A percentile compares a stretch with the other conserved stretches of the same genome.
Evolutionary conservation across 163 green algal species (phyloP).

Genomic region (Coccomyxa subellipsoidea): DNA sequence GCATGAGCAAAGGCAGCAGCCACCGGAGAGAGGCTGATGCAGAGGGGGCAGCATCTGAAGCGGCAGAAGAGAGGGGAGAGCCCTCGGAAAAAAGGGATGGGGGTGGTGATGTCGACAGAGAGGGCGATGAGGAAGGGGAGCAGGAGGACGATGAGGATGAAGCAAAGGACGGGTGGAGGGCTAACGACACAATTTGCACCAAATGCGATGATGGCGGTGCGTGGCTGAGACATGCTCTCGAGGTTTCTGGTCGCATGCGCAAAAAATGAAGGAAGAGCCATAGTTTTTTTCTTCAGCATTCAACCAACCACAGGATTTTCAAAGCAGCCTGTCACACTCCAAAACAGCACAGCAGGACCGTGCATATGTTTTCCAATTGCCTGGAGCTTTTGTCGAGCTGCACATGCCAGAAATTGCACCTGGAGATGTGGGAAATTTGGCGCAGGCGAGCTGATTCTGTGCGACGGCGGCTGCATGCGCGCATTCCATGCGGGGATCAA

Average conservation of each 20-base stretch:
- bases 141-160: neutral
- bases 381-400: no score
- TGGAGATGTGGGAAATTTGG: no score
- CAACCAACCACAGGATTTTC: no score
- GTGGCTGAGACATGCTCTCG: neutral
- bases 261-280: neutral
- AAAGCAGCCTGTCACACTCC: no score
- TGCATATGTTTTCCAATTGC: no score
- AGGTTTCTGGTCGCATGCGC: neutral
- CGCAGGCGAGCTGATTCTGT: neutral
- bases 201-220: conserved; percentile 6
- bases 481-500: neutral
- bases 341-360: no score
- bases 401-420: no score
- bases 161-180: neutral
- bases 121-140: neutral
- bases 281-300: neutral
- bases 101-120: neutral
- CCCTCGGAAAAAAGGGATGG: neutral
- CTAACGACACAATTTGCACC: neutral
- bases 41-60: neutral
- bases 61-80: neutral
- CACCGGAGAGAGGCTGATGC: neutral
- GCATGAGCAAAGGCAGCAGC: neutral
- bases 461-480: neutral